phyloP scores from a whole-genome alignment of 805 yeast genomes.

The Starmerella roubikii region DNA sequence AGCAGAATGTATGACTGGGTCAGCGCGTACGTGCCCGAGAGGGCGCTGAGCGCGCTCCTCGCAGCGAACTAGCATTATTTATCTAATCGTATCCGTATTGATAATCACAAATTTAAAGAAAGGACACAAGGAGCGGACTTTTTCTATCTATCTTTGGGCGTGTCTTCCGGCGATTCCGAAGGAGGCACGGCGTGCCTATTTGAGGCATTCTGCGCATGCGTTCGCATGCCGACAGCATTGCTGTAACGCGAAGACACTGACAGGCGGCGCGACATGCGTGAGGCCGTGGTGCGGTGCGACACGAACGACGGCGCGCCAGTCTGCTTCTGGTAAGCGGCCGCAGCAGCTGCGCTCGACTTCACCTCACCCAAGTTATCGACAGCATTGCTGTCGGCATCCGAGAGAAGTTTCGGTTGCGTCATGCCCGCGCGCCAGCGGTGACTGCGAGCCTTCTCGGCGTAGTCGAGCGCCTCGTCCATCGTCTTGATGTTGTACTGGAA shows the following conservation, averaged over 20 bases:
- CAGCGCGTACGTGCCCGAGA: slow-evolving; percentile 23
- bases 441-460: slow-evolving; percentile 5
- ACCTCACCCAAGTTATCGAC: slow-evolving; percentile 2
- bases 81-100: no score
- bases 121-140: no score
- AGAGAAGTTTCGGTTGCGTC: slow-evolving; percentile 4
- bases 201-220: no score
- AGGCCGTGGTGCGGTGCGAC: slow-evolving; percentile 4
- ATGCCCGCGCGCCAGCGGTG: slow-evolving; percentile 11
- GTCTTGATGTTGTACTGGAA: slow-evolving; percentile 37
- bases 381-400: not conserved
- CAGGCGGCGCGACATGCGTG: slow-evolving; percentile 6
- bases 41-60: slow-evolving; percentile 14
- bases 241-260: slow-evolving; percentile 6
- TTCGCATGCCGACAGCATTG: slow-evolving; percentile 7
- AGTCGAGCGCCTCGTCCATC: slow-evolving; percentile 38
- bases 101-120: no score
- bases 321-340: not conserved
- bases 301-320: slow-evolving; percentile 5
- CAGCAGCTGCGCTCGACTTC: not conserved
- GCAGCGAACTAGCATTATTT: slow-evolving; percentile 1
- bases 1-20: slow-evolving; percentile 24
- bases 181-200: no score
- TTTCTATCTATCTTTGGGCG: not conserved
- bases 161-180: not conserved